Evolutionary conservation across 2,329 filamentous ascomycete species (phyloP).

Genomic region (Paracamarosporium sp.): DNA sequence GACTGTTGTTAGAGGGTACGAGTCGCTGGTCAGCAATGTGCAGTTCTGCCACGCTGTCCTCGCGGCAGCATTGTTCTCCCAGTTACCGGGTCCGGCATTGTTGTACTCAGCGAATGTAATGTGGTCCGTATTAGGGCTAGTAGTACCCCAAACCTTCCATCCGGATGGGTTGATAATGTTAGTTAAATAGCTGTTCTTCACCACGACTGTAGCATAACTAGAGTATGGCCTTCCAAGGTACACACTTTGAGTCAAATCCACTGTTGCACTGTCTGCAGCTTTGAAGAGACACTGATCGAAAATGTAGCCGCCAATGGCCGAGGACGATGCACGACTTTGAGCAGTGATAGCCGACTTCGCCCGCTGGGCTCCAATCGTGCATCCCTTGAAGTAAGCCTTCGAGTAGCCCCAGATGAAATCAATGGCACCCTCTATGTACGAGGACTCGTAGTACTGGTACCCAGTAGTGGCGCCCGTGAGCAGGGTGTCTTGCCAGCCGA

Average conservation of each 20-base stretch:
- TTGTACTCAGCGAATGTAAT: slow-evolving; percentile 65
- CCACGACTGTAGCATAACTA: slow-evolving; percentile 55
- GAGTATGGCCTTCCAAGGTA: slow-evolving; percentile 61
- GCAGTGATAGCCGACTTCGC: slow-evolving; percentile 39
- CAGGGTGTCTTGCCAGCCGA: slow-evolving; percentile 62
- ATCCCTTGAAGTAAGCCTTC: slow-evolving; percentile 58
- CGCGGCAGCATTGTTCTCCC: slow-evolving; percentile 45
- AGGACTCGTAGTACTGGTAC: slow-evolving; percentile 61
- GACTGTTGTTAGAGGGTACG: slow-evolving; percentile 37
- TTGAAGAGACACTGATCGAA: slow-evolving; percentile 59
- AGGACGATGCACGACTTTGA: slow-evolving; percentile 24
- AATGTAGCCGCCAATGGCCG: slow-evolving; percentile 55
- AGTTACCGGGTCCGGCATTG: slow-evolving; percentile 58
- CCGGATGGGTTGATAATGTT: slow-evolving; percentile 63
- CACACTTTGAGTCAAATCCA: slow-evolving; percentile 46
- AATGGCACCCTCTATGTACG: slow-evolving; percentile 63
- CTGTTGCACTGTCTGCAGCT: slow-evolving; percentile 40
- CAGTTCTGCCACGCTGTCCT: slow-evolving; percentile 40
- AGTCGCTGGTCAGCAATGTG: slow-evolving; percentile 47
- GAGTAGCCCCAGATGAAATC: slow-evolving; percentile 65
- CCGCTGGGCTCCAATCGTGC: slow-evolving; percentile 53
- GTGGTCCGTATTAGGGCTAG: slow-evolving; percentile 55
- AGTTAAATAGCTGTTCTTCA: slow-evolving; percentile 58
- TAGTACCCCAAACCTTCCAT: slow-evolving; percentile 63
- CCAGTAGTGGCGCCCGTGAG: slow-evolving; percentile 48